Conservation (phyloP, 164 flowering plant genomes). For the Chimonanthus salicifolius region DNA sequence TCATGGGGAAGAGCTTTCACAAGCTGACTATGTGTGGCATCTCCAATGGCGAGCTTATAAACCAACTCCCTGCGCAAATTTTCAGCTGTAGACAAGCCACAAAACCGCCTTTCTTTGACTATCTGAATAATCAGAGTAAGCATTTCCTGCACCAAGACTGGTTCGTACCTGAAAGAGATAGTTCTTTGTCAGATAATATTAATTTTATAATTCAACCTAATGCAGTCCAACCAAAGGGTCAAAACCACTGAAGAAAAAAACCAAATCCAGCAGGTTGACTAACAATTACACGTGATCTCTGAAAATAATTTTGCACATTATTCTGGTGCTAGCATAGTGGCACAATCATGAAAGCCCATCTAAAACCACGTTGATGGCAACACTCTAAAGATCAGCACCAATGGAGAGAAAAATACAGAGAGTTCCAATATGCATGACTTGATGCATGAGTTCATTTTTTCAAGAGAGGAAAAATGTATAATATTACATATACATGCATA, state of each 20-base stretch:
- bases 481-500: too few species aligned
- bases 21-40: conserved; percentile 90
- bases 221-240: neutral
- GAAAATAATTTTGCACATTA: too few species aligned
- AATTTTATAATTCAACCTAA: neutral
- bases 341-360: neutral
- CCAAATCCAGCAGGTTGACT: neutral
- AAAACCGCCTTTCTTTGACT: conserved; percentile 79
- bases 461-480: too few species aligned
- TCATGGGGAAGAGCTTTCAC: conserved; percentile 81
- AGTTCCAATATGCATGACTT: neutral
- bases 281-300: neutral
- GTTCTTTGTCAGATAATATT: conserved; percentile 8
- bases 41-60: conserved; percentile 69
- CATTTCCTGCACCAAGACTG: conserved; percentile 80
- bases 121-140: conserved; percentile 83
- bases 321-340: neutral
- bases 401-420: neutral
- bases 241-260: neutral
- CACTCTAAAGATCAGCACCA: neutral
- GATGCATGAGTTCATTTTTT: too few species aligned
- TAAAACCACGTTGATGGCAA: neutral
- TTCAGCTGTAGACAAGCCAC: conserved; percentile 69
- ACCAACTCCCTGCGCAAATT: conserved; percentile 79
- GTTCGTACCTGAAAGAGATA: conserved; percentile 66